Conservation (phyloP, 805 yeast genomes). For the Metschnikowia picachoensis region DNA sequence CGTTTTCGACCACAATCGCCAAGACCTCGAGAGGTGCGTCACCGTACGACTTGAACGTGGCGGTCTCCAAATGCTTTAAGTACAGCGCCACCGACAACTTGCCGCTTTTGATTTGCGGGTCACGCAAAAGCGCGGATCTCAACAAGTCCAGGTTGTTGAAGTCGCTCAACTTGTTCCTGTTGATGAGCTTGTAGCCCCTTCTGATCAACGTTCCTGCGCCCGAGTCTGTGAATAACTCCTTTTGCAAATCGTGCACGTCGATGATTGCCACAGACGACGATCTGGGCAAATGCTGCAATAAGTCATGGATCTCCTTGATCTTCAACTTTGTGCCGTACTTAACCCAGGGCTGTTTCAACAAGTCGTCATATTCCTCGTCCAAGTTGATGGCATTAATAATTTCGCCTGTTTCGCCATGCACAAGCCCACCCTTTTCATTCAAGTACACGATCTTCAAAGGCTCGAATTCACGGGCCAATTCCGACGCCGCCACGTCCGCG, state of each 20-base stretch:
- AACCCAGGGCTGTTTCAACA: constrained; percentile 95
- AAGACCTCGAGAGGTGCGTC: constrained; percentile 95
- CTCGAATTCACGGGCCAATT: constrained; percentile 92
- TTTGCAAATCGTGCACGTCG: constrained; percentile 90
- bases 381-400: constrained; percentile 85
- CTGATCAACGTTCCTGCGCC: constrained; percentile 99
- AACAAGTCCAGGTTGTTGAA: constrained; percentile 73
- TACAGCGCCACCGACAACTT: constrained; percentile 76
- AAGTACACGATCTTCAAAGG: constrained; percentile 95
- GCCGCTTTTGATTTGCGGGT: constrained; percentile 68
- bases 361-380: constrained; percentile 91
- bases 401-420: constrained; percentile 88
- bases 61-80: constrained; percentile 62
- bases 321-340: constrained; percentile 97
- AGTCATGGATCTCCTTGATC: constrained; percentile 93
- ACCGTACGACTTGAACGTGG: constrained; percentile 73
- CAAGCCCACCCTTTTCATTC: constrained; percentile 96
- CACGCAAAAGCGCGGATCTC: constrained; percentile 72
- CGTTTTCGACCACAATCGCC: constrained; percentile 65
- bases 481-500: constrained; percentile 99
- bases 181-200: constrained; percentile 87
- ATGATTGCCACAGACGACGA: constrained; percentile 97
- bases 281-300: constrained; percentile 90
- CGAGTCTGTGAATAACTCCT: constrained; percentile 95
- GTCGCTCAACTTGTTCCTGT: constrained; percentile 64